A percentile compares a stretch with the other conserved stretches of the same genome.
Evolutionary conservation across 148 eudicot species (phyloP).

Genomic region (Dysphania ambrosioides): DNA sequence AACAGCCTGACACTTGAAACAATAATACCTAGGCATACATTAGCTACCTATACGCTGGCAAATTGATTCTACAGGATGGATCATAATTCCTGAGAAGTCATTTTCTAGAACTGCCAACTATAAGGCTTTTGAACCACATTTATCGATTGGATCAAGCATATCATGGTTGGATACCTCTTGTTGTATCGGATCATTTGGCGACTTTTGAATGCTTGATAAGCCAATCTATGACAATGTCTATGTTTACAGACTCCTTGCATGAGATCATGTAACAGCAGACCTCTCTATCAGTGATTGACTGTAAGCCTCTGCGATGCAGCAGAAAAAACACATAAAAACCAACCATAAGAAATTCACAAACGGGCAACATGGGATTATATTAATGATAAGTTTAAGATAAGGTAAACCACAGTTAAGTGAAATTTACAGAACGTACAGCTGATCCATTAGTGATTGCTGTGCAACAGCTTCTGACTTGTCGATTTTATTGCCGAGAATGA

Average conservation of each 20-base stretch:
- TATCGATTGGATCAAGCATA: background rate
- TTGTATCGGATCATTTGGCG: constrained; percentile 38
- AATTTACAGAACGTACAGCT: constrained; percentile 51
- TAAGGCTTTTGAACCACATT: background rate
- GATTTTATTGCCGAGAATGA: constrained; percentile 80
- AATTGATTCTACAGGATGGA: background rate
- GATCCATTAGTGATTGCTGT: constrained; percentile 70
- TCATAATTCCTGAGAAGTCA: background rate
- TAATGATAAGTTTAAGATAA: background rate
- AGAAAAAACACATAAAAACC: background rate
- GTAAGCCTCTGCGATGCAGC: constrained; percentile 42
- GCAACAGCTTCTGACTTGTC: constrained; percentile 88
- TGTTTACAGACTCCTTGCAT: constrained; percentile 70
- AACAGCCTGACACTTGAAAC: background rate
- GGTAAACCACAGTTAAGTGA: background rate
- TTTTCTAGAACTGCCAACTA: background rate
- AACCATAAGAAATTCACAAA: background rate
- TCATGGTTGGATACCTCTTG: background rate
- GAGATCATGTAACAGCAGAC: constrained; percentile 90
- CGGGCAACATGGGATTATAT: background rate
- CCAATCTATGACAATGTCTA: constrained; percentile 68
- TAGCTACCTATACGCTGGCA: constrained; percentile 4
- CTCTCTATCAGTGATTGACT: constrained; percentile 58
- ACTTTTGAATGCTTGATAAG: constrained; percentile 72
- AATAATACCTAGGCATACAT: background rate